Evolutionary conservation across 192 early-diverging fungal genomes (phyloP), one percentile per base, ranked within the genome.

Genomic region (Rhizoclosmatium globosum): DNA sequence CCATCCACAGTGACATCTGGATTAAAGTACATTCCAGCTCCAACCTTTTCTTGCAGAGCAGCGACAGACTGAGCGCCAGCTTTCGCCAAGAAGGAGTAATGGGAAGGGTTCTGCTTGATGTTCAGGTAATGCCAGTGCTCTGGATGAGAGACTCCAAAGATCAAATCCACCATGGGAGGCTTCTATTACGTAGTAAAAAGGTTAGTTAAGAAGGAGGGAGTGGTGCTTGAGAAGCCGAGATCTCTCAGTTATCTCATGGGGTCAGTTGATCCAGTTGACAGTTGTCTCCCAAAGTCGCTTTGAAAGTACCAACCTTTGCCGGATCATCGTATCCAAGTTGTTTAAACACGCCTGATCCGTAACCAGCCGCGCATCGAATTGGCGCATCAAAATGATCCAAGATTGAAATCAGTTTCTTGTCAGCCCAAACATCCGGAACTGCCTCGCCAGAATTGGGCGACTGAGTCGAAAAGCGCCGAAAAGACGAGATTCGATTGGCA

Each of bases 41-140:
- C 97, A 66, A 95, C 79, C 42, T 89, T 86, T 3, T 98, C 94
- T 81, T 98, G 95, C 59, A 97, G 88, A 46, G 82, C 78, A 0
- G 93, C 71, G 4, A 98, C 89, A 0, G 92, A 88, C 31, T 88
- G 74, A 58, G 93, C 92, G 0, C 96, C 96, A n/a, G 96, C 74
- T 15, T 76, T 78, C 42, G 89, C 90, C 76, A 97, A 75, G 41
- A 91, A 77, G n/a, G 96, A 97, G 83, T 99, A 99, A 80, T 99
- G 97, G 47, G 90, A 81, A 21, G 91, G 92, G 84, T 98, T 91
- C 82, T 96, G 95, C n/a, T 93, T 88, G 47, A 99, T 87, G 82
- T 99, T 99, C 61, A 98, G 87, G 39, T 94, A 94, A 74, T 99
- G 98, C 98, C 98, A 99, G 81, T 97, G 96, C 71, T 94, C 91